A percentile compares a stretch with the other conserved stretches of the same genome.
Conservation (phyloP, 169 alveolate genomes). For the Cyclospora cayetanensis region DNA sequence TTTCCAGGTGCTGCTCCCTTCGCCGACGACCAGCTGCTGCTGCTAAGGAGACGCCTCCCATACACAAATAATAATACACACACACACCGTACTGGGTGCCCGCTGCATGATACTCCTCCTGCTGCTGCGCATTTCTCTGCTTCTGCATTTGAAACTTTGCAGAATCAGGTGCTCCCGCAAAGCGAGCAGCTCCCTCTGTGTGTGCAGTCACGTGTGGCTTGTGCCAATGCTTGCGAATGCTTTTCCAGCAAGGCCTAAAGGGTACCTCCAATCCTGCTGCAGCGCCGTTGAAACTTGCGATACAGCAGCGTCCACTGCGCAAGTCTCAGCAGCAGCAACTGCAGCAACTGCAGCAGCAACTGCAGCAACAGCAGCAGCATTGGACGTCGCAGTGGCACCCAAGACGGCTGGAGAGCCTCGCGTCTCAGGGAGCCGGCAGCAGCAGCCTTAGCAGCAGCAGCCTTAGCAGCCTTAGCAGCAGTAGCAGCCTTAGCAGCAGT, state of each 20-base stretch:
- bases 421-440: neutral
- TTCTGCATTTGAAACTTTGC: neutral
- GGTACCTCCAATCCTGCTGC: too few relatives aligned
- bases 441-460: constrained; percentile 19
- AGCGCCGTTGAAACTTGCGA: too few relatives aligned
- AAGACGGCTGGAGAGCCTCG: too few relatives aligned
- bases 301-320: neutral
- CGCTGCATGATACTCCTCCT: neutral
- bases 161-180: neutral
- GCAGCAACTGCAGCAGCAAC: neutral
- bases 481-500: neutral
- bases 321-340: neutral
- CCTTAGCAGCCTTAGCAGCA: neutral
- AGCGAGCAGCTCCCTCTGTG: neutral
- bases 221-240: neutral
- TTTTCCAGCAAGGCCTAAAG: neutral
- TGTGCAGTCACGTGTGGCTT: neutral
- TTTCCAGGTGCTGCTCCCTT: neutral
- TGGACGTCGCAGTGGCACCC: neutral
- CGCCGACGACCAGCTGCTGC: neutral
- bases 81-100: neutral
- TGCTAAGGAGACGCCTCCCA: neutral
- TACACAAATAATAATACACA: too few relatives aligned
- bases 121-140: neutral
- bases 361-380: neutral